A percentile compares a stretch with the other conserved stretches of the same genome.
phyloP scores from a whole-genome alignment of 129 eudicot species.

The Lactuca sativa region DNA sequence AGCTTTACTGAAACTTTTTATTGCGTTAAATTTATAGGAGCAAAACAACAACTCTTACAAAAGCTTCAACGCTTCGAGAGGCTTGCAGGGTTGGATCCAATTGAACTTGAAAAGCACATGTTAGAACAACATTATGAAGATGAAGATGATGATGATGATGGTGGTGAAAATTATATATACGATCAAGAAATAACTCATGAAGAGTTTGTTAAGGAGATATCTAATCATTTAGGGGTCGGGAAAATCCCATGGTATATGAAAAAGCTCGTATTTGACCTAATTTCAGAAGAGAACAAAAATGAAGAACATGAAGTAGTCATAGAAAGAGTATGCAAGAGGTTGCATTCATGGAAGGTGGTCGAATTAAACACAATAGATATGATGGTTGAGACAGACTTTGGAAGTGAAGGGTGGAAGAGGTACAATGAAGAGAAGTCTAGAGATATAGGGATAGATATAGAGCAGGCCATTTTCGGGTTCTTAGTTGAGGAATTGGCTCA shows the following conservation, averaged over 20 bases:
- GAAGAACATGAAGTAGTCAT: slow-evolving; percentile 33
- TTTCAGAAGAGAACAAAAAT: slow-evolving; percentile 50
- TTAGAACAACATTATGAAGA: slow-evolving; percentile 48
- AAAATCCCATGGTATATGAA: slow-evolving; percentile 61
- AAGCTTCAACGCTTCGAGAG: slow-evolving; percentile 83
- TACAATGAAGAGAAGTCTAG: slow-evolving; percentile 34
- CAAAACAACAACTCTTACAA: slow-evolving; percentile 66
- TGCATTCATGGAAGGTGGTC: slow-evolving; percentile 75
- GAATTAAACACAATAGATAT: slow-evolving; percentile 78
- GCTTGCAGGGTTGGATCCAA: slow-evolving; percentile 78
- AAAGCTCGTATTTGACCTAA: slow-evolving; percentile 59
- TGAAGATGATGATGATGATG: slow-evolving; percentile 36
- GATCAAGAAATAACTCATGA: slow-evolving; percentile 22
- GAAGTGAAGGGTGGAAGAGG: slow-evolving; percentile 64
- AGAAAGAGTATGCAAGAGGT: slow-evolving; percentile 61
- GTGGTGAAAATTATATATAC: slow-evolving; percentile 16
- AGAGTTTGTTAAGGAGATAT: slow-evolving; percentile 31
- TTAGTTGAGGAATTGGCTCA: slow-evolving; percentile 62
- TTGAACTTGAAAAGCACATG: slow-evolving; percentile 83
- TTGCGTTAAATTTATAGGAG: slow-evolving; percentile 42
- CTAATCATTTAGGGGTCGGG: slow-evolving; percentile 31
- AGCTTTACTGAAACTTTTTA: not conserved
- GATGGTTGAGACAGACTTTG: slow-evolving; percentile 80
- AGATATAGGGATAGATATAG: slow-evolving; percentile 53
- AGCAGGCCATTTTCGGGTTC: slow-evolving; percentile 44